A percentile compares a stretch with the other conserved stretches of the same genome.
phyloP scores from a whole-genome alignment of 2,329 filamentous ascomycete species.

The Alternaria ventricosa region DNA sequence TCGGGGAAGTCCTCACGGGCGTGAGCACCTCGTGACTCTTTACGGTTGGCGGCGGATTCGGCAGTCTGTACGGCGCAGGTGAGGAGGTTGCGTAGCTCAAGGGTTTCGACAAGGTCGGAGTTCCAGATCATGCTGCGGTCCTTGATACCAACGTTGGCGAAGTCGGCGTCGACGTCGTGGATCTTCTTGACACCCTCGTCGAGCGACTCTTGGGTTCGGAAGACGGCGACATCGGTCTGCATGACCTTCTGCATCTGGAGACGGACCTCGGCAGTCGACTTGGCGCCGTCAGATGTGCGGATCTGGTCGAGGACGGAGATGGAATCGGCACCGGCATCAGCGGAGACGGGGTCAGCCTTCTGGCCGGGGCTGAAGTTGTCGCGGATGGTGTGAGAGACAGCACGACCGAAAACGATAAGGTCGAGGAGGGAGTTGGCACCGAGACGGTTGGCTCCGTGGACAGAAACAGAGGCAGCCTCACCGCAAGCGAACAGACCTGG shows the following conservation, averaged over 20 bases:
- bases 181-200: conserved; percentile 93
- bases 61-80: conserved; percentile 98
- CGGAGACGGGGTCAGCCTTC: conserved; percentile 77
- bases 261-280: conserved; percentile 87
- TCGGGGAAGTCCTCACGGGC: conserved; percentile 97
- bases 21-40: conserved; percentile 96
- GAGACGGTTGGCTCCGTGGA: conserved; percentile 97
- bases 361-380: conserved; percentile 88
- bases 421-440: conserved; percentile 98
- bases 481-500: conserved; percentile 95
- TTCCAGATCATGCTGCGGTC: conserved; percentile 99
- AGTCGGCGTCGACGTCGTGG: conserved; percentile 79
- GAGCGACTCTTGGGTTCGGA: conserved; percentile 91
- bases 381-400: conserved; percentile 94
- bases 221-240: conserved; percentile 96
- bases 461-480: conserved; percentile 96
- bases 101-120: conserved; percentile 93
- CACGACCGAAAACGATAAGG: conserved; percentile 95
- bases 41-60: conserved; percentile 85
- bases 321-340: conserved; percentile 86
- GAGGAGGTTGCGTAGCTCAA: conserved; percentile 92
- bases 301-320: conserved; percentile 86
- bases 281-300: conserved; percentile 82
- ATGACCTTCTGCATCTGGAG: conserved; percentile 96
- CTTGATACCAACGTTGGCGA: conserved; percentile 87